A percentile compares a stretch with the other conserved stretches of the same genome.
Evolutionary conservation across 345 rosid genomes (phyloP).

Genomic region (Clarkia xantiana): DNA sequence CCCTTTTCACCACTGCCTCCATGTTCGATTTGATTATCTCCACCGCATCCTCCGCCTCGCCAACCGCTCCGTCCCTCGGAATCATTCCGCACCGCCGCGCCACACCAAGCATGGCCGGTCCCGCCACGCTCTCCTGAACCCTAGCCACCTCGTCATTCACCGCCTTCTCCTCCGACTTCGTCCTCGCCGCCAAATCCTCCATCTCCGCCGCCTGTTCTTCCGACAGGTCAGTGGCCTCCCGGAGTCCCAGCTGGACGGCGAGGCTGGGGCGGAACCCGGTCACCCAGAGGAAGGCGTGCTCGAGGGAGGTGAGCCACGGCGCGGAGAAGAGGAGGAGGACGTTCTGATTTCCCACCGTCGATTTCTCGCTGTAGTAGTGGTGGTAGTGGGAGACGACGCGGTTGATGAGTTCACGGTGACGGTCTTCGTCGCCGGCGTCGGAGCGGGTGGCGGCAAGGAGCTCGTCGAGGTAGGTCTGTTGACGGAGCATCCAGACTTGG

Average conservation of each 20-base stretch:
- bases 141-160: constrained; percentile 21
- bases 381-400: constrained; percentile 17
- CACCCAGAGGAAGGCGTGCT: constrained; percentile 21
- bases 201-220: constrained; percentile 14
- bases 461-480: constrained; percentile 7
- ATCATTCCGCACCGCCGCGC: constrained; percentile 9
- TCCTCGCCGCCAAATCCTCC: constrained; percentile 11
- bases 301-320: constrained; percentile 30
- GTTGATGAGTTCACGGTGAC: constrained; percentile 8
- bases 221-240: constrained; percentile 9
- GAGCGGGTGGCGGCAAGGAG: constrained; percentile 9
- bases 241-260: constrained; percentile 14
- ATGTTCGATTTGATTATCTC: constrained; percentile 9
- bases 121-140: constrained; percentile 29
- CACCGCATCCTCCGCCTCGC: constrained; percentile 13
- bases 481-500: constrained; percentile 19
- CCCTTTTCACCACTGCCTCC: constrained; percentile 14
- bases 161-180: constrained; percentile 19
- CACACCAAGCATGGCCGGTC: constrained; percentile 10
- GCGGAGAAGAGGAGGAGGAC: constrained; percentile 20
- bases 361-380: constrained; percentile 17
- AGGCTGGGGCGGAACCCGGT: constrained; percentile 26
- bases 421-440: background rate
- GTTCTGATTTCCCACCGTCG: constrained; percentile 7
- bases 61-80: constrained; percentile 5